A percentile compares a stretch with the other conserved stretches of the same genome.
phyloP scores from a whole-genome alignment of 805 yeast genomes.

The Saccharomycopsis fermentans region DNA sequence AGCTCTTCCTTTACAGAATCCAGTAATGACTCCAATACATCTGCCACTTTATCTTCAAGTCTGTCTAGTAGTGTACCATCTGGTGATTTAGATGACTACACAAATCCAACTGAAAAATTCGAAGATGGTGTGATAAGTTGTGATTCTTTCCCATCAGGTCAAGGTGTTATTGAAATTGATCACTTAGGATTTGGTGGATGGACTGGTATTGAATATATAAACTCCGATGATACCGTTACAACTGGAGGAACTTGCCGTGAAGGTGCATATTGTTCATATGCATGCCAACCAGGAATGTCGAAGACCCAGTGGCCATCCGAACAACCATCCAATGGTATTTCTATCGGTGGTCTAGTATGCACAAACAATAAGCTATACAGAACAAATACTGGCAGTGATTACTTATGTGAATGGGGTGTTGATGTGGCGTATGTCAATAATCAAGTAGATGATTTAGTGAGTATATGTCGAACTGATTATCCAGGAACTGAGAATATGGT shows the following conservation, averaged over 20 bases:
- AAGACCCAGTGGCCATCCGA: slow-evolving; percentile 68
- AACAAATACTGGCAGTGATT: slow-evolving; percentile 39
- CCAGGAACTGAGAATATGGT: slow-evolving; percentile 80
- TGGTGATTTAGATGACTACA: slow-evolving; percentile 44
- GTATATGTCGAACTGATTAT: slow-evolving; percentile 70
- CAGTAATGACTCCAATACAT: slow-evolving; percentile 21
- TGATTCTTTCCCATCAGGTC: slow-evolving; percentile 61
- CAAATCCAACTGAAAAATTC: slow-evolving; percentile 42
- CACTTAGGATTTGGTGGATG: slow-evolving; percentile 47
- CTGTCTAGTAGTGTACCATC: not conserved
- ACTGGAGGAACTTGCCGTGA: slow-evolving; percentile 50
- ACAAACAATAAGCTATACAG: slow-evolving; percentile 52
- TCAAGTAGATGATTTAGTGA: slow-evolving; percentile 41
- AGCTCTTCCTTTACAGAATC: slow-evolving; percentile 21
- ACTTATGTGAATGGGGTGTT: slow-evolving; percentile 59
- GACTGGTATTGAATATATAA: slow-evolving; percentile 35
- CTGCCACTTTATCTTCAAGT: slow-evolving; percentile 11
- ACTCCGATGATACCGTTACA: slow-evolving; percentile 43
- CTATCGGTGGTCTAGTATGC: slow-evolving; percentile 65
- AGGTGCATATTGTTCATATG: slow-evolving; percentile 67
- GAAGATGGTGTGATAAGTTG: slow-evolving; percentile 65
- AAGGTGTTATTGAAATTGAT: slow-evolving; percentile 55
- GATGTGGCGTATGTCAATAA: slow-evolving; percentile 45
- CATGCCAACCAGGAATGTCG: slow-evolving; percentile 73
- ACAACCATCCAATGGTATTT: slow-evolving; percentile 60